Evolutionary conservation across 495 filamentous ascomycete genomes (phyloP), one percentile per base, ranked within the genome.

Genomic region (Lepidopterella palustris): DNA sequence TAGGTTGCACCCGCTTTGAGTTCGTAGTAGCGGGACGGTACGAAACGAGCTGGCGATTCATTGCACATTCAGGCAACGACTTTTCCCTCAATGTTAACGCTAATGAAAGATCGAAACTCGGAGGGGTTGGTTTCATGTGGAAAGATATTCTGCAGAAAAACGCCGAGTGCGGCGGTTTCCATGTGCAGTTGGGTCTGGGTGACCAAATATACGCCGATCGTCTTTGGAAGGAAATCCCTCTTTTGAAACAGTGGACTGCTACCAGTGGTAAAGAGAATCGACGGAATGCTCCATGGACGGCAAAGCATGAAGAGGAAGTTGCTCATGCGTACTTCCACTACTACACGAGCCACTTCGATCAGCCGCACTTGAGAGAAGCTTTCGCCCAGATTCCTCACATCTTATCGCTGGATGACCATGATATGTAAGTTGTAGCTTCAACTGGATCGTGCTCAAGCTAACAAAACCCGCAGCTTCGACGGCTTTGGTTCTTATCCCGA

Each of bases 61-160:
- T 97, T 61, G 88, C 91, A 25, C 93, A 93, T 53, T 95, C 89
- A 3, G 91, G 92, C 9, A 97, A 97, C 67, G 93, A 97, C 70
- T 98, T 97, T 73, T 84, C 88, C 1, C 77, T 95, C 26, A 87
- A 85, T 61, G 91, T 95, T 0, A 90, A 83, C 63, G 83, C 89
- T 53, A 89, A 86, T 66, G 93, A 97, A 69, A 83, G 91, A 18
- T 79, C 84, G 54, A 86, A 86, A 49, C 77, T 97, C 1, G 95
- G 95, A 24, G 93, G 93, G 0, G 80, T 91, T 6, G 89, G 90
- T 0, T 90, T 89, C 69, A 95, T 98, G 93, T 98, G 93, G 93
- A 96, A 96, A 64, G 93, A 98, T 68, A 90, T 98, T 28, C 82
- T 98, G 73, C 92, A 96, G 72, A 97, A 96, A 78, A 95, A 98